A percentile compares a stretch with the other conserved stretches of the same genome.
Conservation (phyloP, 1,284 basidiomycete species). For the Singerocomus inundabilis region DNA sequence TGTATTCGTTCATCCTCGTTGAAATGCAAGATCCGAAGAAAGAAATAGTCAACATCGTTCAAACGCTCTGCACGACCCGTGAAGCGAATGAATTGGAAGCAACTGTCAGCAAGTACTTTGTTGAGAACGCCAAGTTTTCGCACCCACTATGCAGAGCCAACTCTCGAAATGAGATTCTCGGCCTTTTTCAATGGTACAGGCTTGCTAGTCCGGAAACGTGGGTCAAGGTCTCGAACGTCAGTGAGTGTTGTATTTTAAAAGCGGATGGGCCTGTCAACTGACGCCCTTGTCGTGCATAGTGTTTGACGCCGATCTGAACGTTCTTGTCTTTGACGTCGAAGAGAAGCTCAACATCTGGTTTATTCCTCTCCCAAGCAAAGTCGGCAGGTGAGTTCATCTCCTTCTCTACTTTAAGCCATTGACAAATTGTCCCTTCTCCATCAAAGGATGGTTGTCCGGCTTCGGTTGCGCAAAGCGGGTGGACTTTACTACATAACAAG, state of each 20-base stretch:
- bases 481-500: slow-evolving; percentile 11
- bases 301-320: slow-evolving; percentile 22
- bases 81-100: slow-evolving; percentile 17
- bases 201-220: slow-evolving; percentile 23
- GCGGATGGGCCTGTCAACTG: neutral
- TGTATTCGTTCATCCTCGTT: neutral
- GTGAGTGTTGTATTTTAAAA: slow-evolving; percentile 20
- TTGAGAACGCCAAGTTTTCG: slow-evolving; percentile 22
- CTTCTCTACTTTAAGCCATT: neutral
- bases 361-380: slow-evolving; percentile 20
- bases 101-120: slow-evolving; percentile 17
- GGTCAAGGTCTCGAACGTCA: slow-evolving; percentile 5
- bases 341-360: slow-evolving; percentile 29
- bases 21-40: slow-evolving; percentile 32
- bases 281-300: slow-evolving; percentile 18
- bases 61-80: slow-evolving; percentile 24
- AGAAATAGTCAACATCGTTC: slow-evolving; percentile 27
- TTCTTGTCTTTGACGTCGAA: slow-evolving; percentile 27
- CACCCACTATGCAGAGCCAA: slow-evolving; percentile 29
- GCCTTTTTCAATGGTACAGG: slow-evolving; percentile 33
- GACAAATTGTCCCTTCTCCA: neutral
- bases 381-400: slow-evolving; percentile 14
- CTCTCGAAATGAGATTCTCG: slow-evolving; percentile 27
- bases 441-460: slow-evolving; percentile 23
- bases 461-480: slow-evolving; percentile 21